Base-by-base conservation (phyloP, 2,329 filamentous ascomycete species). In the Pseudocercospora ulei region DNA sequence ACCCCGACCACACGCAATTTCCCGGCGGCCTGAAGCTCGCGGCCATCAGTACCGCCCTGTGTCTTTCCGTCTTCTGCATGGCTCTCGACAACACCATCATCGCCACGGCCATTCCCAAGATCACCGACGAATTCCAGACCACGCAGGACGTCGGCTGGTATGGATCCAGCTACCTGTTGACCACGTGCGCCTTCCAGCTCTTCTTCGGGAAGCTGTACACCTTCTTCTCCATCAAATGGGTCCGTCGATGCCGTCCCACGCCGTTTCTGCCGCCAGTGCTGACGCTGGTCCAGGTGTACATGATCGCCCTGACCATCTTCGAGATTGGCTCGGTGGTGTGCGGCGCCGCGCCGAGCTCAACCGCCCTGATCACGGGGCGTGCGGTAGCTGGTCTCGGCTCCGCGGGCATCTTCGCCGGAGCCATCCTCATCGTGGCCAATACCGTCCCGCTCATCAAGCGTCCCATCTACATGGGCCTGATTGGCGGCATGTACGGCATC, bases 251-350 rank as follows among this genome's bases (percentile, higher is more conserved):
- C n/a, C n/a, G n/a, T n/a, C n/a, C n/a, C n/a, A n/a, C n/a, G n/a
- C n/a, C n/a, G n/a, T n/a, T n/a, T n/a, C n/a, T n/a, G n/a, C n/a
- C n/a, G n/a, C n/a, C n/a, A n/a, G n/a, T n/a, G n/a, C n/a, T n/a
- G n/a, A n/a, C n/a, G n/a, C n/a, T n/a, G n/a, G n/a, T n/a, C n/a
- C n/a, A n/a, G n/a, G n/a, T n/a, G n/a, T 70, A 63, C 50, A 46
- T 71, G 5, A 44, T 46, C 9, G 63, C 64, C 0, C 57, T 71
- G 14, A n/a, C n/a, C n/a, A 63, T 70, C 51, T 73, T 73, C 53
- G 68, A 71, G 49, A 39, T 72, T 35, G 70, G 70, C 11, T 68
- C 65, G n/a, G 56, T 68, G 7, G 58, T 73, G 38, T 72, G 69
- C 43, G 70, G 65, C 47, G 61, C 65, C 17, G 69, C 70, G 5